Base-by-base conservation (phyloP, 2,329 filamentous ascomycete species). In the Xylaria sp. region DNA sequence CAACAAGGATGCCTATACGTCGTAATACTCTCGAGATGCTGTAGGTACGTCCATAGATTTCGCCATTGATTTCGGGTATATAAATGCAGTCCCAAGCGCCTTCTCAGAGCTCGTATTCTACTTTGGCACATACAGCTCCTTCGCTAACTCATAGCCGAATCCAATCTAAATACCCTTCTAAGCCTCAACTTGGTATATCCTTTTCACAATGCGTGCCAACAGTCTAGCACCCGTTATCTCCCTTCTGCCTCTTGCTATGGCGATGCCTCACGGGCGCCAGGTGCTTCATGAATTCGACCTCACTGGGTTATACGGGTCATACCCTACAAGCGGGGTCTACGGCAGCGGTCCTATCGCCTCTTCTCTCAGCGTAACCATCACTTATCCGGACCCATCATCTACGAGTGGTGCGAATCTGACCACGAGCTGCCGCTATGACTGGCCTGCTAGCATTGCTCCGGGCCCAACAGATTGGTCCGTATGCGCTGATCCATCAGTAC, bases 341-440 rank as follows among this genome's bases (percentile, higher is more conserved):
- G 67, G 62, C 52, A 66, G 57, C 2, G 62, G 67, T 1, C 63
- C 63, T 8, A 66, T 69, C 31, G 37, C 9, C 23, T 65, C 67
- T 28, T 66, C 67, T 13, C 63, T 69, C 37, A 52, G 52, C 44
- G 62, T 69, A 23, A 66, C 57, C n/a, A 13, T 69, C n/a, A 62
- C 41, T n/a, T 69, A 69, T 44, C 56, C 63, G 13, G 44, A 61
- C 18, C 15, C 54, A 5, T 48, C 57, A 2, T 51, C 66, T 4
- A 52, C 57, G 3, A 37, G 13, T 39, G 57, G 52, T 34, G 34
- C 52, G 1, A 54, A 18, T n/a, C 55, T 65, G 13, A 63, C 15
- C 20, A 69, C 67, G 39, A 48, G 58, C 12, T 69, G 67, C 37
- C 55, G 52, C 37, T 54, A 58, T 15, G 46, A 41, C 15, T 69